phyloP scores from a whole-genome alignment of 371 early-diverging fungal genomes.

The Coemansia sp. region DNA sequence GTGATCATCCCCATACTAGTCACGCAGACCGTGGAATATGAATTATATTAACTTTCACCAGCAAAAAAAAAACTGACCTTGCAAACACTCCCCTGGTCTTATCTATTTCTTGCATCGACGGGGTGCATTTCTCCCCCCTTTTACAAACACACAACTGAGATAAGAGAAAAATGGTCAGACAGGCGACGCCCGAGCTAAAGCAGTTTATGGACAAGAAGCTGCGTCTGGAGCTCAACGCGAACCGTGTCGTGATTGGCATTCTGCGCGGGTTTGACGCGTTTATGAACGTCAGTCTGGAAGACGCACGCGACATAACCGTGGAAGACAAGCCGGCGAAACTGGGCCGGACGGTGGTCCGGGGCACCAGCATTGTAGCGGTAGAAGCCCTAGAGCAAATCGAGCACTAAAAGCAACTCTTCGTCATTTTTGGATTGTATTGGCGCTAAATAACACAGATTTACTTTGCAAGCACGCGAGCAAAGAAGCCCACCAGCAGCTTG shows the following conservation, averaged over 20 bases:
- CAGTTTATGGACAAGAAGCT: conserved; percentile 95
- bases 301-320: conserved; percentile 80
- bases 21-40: too few relatives aligned
- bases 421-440: too few relatives aligned
- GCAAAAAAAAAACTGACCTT: too few relatives aligned
- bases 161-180: conserved; percentile 19
- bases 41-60: too few relatives aligned
- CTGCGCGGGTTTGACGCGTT: conserved; percentile 97
- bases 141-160: too few relatives aligned
- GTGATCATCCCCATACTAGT: too few relatives aligned
- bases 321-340: conserved; percentile 69
- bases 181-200: conserved; percentile 36
- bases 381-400: conserved; percentile 80
- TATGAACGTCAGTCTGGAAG: conserved; percentile 98
- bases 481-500: conserved; percentile 25
- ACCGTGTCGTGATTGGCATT: conserved; percentile 87
- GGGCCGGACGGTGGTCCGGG: conserved; percentile 93
- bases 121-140: too few relatives aligned
- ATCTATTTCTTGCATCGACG: too few relatives aligned
- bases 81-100: too few relatives aligned
- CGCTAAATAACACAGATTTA: background rate
- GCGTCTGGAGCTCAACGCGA: conserved; percentile 87
- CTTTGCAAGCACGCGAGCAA: conserved; percentile 9
- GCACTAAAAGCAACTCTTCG: background rate
- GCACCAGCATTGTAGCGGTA: conserved; percentile 88